phyloP scores from a whole-genome alignment of 805 yeast species.

The Saitoella complicata region DNA sequence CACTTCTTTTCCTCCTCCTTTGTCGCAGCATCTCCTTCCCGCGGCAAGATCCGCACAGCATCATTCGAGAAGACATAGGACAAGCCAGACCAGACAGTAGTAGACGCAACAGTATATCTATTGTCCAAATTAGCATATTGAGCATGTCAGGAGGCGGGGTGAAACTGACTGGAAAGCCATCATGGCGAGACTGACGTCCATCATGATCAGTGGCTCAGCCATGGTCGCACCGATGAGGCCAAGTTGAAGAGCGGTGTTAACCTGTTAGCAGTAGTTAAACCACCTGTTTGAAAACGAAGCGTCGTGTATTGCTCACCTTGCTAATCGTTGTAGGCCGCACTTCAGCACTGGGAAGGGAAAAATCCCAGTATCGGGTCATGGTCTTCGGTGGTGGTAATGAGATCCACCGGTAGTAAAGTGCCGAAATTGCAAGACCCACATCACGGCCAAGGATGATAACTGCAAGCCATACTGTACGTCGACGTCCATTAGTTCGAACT shows the following conservation, averaged over 20 bases:
- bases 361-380: conserved; percentile 54
- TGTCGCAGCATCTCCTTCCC: conserved; percentile 1
- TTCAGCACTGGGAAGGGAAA: conserved; percentile 64
- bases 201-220: conserved; percentile 33
- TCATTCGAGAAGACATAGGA: conserved; percentile 56
- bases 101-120: conserved; percentile 41
- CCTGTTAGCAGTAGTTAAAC: conserved; percentile 13
- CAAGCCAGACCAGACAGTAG: conserved; percentile 65
- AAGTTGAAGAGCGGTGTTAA: conserved; percentile 89
- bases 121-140: neutral
- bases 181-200: conserved; percentile 21
- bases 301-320: conserved; percentile 24
- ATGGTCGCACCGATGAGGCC: conserved; percentile 56
- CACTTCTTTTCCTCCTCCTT: neutral
- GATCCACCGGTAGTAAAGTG: conserved; percentile 52
- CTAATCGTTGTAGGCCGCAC: conserved; percentile 79
- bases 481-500: too few relatives aligned
- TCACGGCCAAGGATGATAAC: conserved; percentile 72
- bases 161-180: conserved; percentile 8
- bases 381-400: conserved; percentile 68
- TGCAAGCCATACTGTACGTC: conserved; percentile 32
- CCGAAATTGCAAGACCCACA: conserved; percentile 50
- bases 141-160: neutral
- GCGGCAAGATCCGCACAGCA: conserved; percentile 41
- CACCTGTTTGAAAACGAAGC: neutral